phyloP scores from a whole-genome alignment of 1,284 basidiomycete genomes.

The Mycosarcoma maydis region DNA sequence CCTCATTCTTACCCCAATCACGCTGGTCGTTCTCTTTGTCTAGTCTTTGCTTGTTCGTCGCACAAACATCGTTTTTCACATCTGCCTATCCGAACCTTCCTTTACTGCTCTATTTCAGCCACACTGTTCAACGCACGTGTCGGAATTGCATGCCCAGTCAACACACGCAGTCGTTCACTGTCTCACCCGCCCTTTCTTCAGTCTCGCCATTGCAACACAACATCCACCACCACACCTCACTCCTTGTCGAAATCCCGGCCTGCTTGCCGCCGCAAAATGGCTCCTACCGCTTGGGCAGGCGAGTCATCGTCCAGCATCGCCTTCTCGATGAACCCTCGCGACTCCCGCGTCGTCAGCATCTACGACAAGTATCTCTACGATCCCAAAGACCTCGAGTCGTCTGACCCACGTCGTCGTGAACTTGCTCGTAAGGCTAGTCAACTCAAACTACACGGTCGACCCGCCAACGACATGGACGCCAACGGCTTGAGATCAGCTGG shows the following conservation, averaged over 20 bases:
- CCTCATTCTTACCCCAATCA: too few species aligned
- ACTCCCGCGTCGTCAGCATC: slow-evolving; percentile 56
- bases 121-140: too few species aligned
- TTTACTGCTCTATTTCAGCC: too few species aligned
- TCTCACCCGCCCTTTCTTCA: not conserved
- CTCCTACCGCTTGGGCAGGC: slow-evolving; percentile 25
- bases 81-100: too few species aligned
- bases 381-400: slow-evolving; percentile 47
- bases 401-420: slow-evolving; percentile 48
- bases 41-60: not conserved
- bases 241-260: too few species aligned
- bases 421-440: slow-evolving; percentile 48
- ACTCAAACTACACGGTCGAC: slow-evolving; percentile 40
- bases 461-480: slow-evolving; percentile 40
- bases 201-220: not conserved
- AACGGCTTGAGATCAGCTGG: slow-evolving; percentile 25
- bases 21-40: slow-evolving; percentile 5
- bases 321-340: slow-evolving; percentile 41
- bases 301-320: slow-evolving; percentile 42
- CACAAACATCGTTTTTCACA: not conserved
- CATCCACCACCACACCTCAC: not conserved
- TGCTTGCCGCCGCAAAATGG: slow-evolving; percentile 8
- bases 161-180: too few species aligned
- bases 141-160: too few species aligned
- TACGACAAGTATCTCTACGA: slow-evolving; percentile 60